Conservation (phyloP, 2,329 filamentous ascomycete genomes). For the Aspergillus spinulosporus region DNA sequence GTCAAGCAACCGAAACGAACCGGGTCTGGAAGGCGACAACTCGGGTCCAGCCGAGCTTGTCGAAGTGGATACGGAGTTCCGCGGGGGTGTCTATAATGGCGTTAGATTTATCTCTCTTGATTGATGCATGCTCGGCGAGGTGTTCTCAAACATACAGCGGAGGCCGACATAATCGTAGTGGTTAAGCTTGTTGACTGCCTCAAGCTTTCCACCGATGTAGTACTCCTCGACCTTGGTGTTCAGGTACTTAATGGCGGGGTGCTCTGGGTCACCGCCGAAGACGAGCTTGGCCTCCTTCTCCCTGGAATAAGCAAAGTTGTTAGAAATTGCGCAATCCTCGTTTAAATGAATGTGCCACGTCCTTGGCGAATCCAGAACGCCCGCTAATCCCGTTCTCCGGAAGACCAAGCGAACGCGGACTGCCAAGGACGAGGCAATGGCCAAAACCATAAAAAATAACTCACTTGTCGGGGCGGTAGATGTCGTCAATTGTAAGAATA, state of each 20-base stretch:
- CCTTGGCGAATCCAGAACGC: constrained; percentile 4
- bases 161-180: constrained; percentile 99
- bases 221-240: constrained; percentile 77
- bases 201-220: constrained; percentile 94
- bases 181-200: constrained; percentile 90
- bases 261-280: constrained; percentile 87
- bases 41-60: constrained; percentile 97
- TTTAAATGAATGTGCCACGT: background rate
- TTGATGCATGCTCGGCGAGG: constrained; percentile 3
- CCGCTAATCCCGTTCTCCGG: background rate
- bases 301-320: constrained; percentile 50
- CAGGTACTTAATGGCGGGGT: constrained; percentile 91
- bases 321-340: constrained; percentile 27
- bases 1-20: no score
- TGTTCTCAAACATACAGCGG: constrained; percentile 64
- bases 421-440: background rate
- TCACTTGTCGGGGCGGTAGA: constrained; percentile 95
- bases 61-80: constrained; percentile 93
- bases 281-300: constrained; percentile 87
- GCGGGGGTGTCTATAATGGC: constrained; percentile 72
- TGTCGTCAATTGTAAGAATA: constrained; percentile 91
- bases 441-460: constrained; percentile 33
- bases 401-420: constrained; percentile 8
- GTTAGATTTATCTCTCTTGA: constrained; percentile 9
- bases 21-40: constrained; percentile 97